These are phyloP conservation scores for Hirsutella thompsonii DNA, from an alignment of 2,329 filamentous ascomycete species.

Conservation along the genomic window DNA sequence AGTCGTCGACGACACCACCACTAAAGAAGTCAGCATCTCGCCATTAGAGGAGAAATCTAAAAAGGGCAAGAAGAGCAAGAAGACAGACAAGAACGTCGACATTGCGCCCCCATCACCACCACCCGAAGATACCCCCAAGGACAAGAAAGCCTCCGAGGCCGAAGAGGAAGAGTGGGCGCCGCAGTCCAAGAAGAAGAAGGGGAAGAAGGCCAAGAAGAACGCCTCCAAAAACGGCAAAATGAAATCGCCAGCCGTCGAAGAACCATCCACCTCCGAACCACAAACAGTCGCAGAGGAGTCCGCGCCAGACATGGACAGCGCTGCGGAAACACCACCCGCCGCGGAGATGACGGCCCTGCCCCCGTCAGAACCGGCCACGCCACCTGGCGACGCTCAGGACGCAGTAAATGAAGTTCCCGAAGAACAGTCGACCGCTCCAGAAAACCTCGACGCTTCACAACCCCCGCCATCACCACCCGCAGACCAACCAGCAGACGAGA, in stretches of 20 bases:
- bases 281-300: not conserved
- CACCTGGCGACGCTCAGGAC: not conserved
- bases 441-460: not conserved
- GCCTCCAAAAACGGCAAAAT: slow-evolving; percentile 6
- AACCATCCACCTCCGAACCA: slow-evolving; percentile 5
- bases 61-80: slow-evolving; percentile 11
- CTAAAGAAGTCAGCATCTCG: too few relatives aligned
- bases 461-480: too few relatives aligned
- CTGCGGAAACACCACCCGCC: too few relatives aligned
- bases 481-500: not conserved
- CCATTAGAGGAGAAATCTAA: slow-evolving; percentile 6
- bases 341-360: too few relatives aligned
- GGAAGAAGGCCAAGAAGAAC: slow-evolving; percentile 14
- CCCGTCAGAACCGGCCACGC: not conserved
- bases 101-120: slow-evolving; percentile 3
- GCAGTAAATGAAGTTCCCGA: not conserved
- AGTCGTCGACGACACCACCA: slow-evolving; percentile 6
- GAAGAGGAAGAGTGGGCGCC: slow-evolving; percentile 5
- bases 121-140: slow-evolving; percentile 7
- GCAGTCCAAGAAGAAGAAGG: slow-evolving; percentile 8
- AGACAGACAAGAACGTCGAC: slow-evolving; percentile 10
- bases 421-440: not conserved
- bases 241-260: slow-evolving; percentile 4
- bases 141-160: slow-evolving; percentile 6
- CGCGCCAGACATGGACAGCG: too few relatives aligned